Percentiles rank a stretch among this genome's conserved stretches.
phyloP scores from a whole-genome alignment of 495 filamentous ascomycete species.

The Daldinia vernicosa region DNA sequence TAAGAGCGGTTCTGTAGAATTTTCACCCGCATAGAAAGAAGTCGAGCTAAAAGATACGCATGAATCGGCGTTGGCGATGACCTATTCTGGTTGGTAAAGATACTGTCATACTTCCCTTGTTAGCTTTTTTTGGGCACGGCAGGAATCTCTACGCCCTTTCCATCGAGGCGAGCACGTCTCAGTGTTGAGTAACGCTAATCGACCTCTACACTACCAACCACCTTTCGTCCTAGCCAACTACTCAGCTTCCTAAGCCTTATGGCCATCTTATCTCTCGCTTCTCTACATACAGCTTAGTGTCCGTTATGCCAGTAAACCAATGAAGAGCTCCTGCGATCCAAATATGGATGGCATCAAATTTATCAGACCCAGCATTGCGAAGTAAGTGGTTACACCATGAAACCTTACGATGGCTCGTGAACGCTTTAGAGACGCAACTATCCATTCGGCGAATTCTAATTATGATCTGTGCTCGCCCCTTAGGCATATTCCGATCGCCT shows the following conservation, averaged over 20 bases:
- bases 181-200: constrained; percentile 7
- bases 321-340: background rate
- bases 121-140: background rate
- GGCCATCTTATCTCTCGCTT: constrained; percentile 1
- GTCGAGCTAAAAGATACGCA: constrained; percentile 7
- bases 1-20: constrained; percentile 1
- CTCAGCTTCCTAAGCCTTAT: constrained; percentile 3
- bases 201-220: constrained; percentile 20
- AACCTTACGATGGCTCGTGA: constrained; percentile 21
- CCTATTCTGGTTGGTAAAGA: background rate
- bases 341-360: constrained; percentile 19
- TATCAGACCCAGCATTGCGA: constrained; percentile 5
- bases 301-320: constrained; percentile 13
- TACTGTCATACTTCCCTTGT: background rate
- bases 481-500: constrained; percentile 5
- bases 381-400: constrained; percentile 19
- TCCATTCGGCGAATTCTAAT: background rate
- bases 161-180: constrained; percentile 10
- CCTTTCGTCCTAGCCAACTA: background rate
- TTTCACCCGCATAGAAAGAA: constrained; percentile 6
- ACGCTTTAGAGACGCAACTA: constrained; percentile 8
- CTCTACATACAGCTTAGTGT: constrained; percentile 1
- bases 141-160: constrained; percentile 4
- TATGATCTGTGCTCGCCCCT: background rate
- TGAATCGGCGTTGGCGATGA: constrained; percentile 15